Evolutionary conservation across 2,329 filamentous ascomycete species (phyloP).

Genomic region (Fusarium nygamai): DNA sequence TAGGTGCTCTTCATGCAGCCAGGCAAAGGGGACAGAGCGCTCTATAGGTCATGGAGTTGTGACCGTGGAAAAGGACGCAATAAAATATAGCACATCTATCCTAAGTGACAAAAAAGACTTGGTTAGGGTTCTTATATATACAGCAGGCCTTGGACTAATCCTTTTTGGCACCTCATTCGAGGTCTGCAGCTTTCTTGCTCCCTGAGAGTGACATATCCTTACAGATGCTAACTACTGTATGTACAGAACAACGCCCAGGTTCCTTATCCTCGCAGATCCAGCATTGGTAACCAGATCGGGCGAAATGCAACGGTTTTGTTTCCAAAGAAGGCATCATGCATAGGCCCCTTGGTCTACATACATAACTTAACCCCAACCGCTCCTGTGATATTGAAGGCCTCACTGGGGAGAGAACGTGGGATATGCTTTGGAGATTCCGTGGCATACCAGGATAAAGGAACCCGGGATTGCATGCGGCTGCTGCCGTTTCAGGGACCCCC

Average conservation of each 20-base stretch:
- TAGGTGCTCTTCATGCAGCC: conserved; percentile 9
- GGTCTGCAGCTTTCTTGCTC: not conserved
- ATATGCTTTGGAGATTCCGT: not conserved
- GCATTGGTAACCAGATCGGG: not conserved
- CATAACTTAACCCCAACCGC: not conserved
- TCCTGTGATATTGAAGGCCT: not conserved
- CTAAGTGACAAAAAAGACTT: not conserved
- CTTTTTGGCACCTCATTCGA: not conserved
- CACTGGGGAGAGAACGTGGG: not conserved
- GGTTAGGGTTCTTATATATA: no score
- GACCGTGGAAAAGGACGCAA: not conserved
- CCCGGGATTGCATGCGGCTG: conserved; percentile 36
- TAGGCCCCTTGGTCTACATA: not conserved
- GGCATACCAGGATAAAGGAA: not conserved
- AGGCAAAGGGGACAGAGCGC: not conserved
- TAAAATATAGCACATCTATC: not conserved
- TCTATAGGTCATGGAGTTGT: not conserved
- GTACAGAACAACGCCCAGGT: not conserved
- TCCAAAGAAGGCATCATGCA: conserved; percentile 8
- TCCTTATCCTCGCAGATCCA: conserved; percentile 8
- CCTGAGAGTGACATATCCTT: not conserved
- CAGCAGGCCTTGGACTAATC: not conserved
- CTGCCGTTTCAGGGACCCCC: conserved; percentile 35
- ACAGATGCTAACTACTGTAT: conserved; percentile 7
- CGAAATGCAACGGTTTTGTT: conserved; percentile 3